phyloP scores from a whole-genome alignment of 768 basidiomycete genomes.

The Macrolepiota dolichaula region DNA sequence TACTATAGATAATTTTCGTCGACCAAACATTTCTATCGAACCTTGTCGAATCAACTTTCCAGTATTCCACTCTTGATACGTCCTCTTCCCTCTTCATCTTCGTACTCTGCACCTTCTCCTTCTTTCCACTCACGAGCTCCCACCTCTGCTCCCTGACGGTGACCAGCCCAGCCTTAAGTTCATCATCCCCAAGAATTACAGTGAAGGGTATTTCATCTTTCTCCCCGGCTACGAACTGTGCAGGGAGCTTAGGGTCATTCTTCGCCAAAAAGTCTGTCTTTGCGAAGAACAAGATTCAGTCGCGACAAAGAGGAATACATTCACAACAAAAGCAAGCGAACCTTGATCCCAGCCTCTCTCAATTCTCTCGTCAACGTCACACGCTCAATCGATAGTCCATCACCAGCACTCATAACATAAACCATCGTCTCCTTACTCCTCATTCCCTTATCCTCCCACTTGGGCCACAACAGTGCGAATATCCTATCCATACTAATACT shows the following conservation, averaged over 20 bases:
- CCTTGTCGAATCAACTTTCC: slow-evolving; percentile 21
- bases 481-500: slow-evolving; percentile 92
- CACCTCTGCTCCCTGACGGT: slow-evolving; percentile 90
- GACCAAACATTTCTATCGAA: background rate
- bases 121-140: slow-evolving; percentile 72
- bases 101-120: slow-evolving; percentile 57
- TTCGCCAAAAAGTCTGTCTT: slow-evolving; percentile 94
- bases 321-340: slow-evolving; percentile 26
- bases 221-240: slow-evolving; percentile 90
- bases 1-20: background rate
- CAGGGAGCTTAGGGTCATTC: slow-evolving; percentile 81
- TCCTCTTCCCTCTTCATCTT: slow-evolving; percentile 57
- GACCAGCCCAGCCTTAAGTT: slow-evolving; percentile 80
- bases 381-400: slow-evolving; percentile 83
- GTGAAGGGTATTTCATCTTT: slow-evolving; percentile 92
- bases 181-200: slow-evolving; percentile 85
- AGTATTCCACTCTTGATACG: slow-evolving; percentile 41
- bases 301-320: background rate
- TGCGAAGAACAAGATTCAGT: background rate
- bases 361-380: slow-evolving; percentile 77
- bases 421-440: slow-evolving; percentile 90
- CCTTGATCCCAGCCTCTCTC: slow-evolving; percentile 86
- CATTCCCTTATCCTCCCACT: slow-evolving; percentile 75
- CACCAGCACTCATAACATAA: slow-evolving; percentile 89
- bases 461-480: slow-evolving; percentile 87